Base-by-base conservation (phyloP, 768 basidiomycete genomes). In the Phlegmacium glaucopus region DNA sequence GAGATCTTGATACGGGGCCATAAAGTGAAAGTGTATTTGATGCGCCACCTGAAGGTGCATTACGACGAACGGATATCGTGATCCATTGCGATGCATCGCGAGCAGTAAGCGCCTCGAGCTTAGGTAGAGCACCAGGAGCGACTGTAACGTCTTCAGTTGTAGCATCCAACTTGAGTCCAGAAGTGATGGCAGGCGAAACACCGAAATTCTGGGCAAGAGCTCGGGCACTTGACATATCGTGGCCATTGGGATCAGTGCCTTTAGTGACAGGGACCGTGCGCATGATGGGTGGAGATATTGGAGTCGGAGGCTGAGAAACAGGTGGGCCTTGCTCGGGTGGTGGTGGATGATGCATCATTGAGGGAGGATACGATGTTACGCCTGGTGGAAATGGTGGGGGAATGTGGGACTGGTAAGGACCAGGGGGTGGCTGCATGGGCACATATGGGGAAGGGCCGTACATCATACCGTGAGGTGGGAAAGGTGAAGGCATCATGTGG, bases 141-240 rank as follows among this genome's bases (percentile, higher is more conserved):
- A 90, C 85, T 2, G 85, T 85, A 4, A 90, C 74, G 59, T 90
- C 88, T 60, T 91, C 89, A 51, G 66, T 80, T 61, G 85, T 85
- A 15, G 55, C 62, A 44, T 74, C 69, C 39, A 89, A 70, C 48
- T 78, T 79, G 50, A 83, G 72, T 51, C 81, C 82, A 48, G 70
- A 78, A 43, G 89, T 79, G 54, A 91, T 89, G 36, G 77, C 75
- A 22, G 81, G 71, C 42, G 83, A 78, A 25, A 91, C 89, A 40
- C 89, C 89, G 58, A 91, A 91, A 59, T 75, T 82, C 65, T 83
- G 87, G 35, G 86, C 89, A 41, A 90, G 77, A 18, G 85, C 81
- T 53, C 79, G 79, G 6, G 85, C 77, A 60, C 77, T 82, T 42
- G 87, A 85, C 75, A 91, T 78, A 64, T 93, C 87, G 53, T 88